phyloP scores from a whole-genome alignment of 805 yeast genomes.

The Starmerella vaccinii region DNA sequence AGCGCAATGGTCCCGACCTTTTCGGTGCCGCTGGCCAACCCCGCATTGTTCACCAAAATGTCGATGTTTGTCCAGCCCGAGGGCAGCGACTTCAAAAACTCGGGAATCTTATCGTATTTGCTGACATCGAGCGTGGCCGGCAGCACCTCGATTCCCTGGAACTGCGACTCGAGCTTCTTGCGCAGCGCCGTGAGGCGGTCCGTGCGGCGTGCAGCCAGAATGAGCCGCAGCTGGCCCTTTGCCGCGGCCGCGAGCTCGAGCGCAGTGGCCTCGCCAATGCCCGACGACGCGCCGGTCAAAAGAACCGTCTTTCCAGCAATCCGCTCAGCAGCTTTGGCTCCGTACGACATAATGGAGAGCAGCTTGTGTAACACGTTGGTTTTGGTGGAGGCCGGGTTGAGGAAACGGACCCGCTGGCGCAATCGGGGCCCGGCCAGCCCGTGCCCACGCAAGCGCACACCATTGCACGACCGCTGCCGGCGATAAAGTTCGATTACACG shows the following conservation, averaged over 20 bases:
- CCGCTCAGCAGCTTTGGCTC: slow-evolving; percentile 66
- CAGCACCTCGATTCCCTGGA: slow-evolving; percentile 39
- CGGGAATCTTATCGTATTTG: slow-evolving; percentile 40
- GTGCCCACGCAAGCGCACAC: too few relatives aligned
- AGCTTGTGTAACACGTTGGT: too few relatives aligned
- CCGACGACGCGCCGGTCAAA: slow-evolving; percentile 95
- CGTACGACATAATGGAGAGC: slow-evolving; percentile 37
- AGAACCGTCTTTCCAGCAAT: slow-evolving; percentile 67
- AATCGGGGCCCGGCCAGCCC: too few relatives aligned
- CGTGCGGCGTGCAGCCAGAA: slow-evolving; percentile 69
- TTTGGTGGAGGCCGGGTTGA: too few relatives aligned
- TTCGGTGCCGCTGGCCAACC: slow-evolving; percentile 65
- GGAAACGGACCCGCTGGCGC: too few relatives aligned
- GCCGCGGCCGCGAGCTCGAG: slow-evolving; percentile 70
- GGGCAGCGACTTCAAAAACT: slow-evolving; percentile 46
- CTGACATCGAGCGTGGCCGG: slow-evolving; percentile 49
- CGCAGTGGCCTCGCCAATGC: slow-evolving; percentile 91
- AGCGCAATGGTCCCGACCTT: slow-evolving; percentile 56
- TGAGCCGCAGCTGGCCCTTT: slow-evolving; percentile 56
- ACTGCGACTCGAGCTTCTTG: slow-evolving; percentile 38
- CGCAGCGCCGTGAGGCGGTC: slow-evolving; percentile 48
- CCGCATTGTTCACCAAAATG: slow-evolving; percentile 53
- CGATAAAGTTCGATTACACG: too few relatives aligned
- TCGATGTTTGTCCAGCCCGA: slow-evolving; percentile 47
- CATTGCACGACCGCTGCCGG: too few relatives aligned